Base-by-base conservation (phyloP, 345 rosid species). In the Iberis pinnata region DNA sequence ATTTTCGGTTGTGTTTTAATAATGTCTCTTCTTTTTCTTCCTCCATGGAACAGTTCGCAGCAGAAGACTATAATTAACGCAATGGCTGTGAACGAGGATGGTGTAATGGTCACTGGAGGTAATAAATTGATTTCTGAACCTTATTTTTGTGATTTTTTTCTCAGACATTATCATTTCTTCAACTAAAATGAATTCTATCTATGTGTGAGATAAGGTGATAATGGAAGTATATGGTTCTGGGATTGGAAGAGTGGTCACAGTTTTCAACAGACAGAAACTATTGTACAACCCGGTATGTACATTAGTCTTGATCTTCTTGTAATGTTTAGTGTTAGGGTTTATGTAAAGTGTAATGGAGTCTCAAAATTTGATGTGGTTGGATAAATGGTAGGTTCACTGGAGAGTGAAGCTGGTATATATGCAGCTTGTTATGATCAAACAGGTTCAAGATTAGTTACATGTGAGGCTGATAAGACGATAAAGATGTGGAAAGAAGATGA, bases 401-500 rank as follows among this genome's bases (percentile, higher is more conserved):
- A 93, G 38, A 83, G 99, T 64, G 97, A 93, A 79, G 99, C 99
- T 4, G 97, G 94, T 68, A 88, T 89, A 20, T 93, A 83, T 60
- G 99, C 95, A 36, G 57, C 78, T 6, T 78, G 73, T 8, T 88
- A 85, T 27, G 99, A 93, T 36, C 5, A 73, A 6, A 88, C 95
- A 27, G 99, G 99, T 48, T 49, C 99, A n/a, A 80, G 97, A 71
- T 72, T 88, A 43, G 35, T 93, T 19, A 66, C 79, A 12, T 93
- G 99, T 1, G 99, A 93, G 67, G 99, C 99, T 0, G 97, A 93
- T 58, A 93, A 88, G 72, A 88, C 99, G 2, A 88, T 93, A 35
- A 86, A 93, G 71, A 86, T 93, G 95, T 93, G 99, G 99, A 93
- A 80, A 68, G 97, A 93, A 73, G 99, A 93, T 48, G 95, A 83